Base-by-base conservation (phyloP, 352 stramenopile species). In the Blastocystis sp. region DNA sequence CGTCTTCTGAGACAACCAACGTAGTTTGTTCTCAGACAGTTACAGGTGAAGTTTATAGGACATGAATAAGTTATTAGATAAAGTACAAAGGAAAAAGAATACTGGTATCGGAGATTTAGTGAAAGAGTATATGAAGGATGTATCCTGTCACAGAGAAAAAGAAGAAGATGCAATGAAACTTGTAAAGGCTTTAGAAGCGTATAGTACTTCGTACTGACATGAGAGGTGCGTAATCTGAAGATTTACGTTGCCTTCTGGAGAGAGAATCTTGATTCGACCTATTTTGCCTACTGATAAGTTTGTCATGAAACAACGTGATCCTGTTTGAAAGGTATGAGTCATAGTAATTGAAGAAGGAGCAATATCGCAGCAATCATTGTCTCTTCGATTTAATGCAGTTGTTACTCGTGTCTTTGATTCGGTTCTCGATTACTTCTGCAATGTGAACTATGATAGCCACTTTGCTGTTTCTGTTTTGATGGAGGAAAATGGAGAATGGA, bases 391-490 rank as follows among this genome's bases (percentile, higher is more conserved):
- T 46, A 63, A 83, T 42, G 49, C 71, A 4, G 42, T 63, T 39
- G 16, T 65, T 21, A 83, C 71, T 11, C 49, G 42, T 11, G 71
- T 83, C 16, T 42, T 66, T n/a, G 71, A 83, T 29, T 83, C 71
- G 0, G 56, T 54, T 52, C 71, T 83, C 14, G 71, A 83, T 49
- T 83, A 83, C 39, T 59, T 83, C 49, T 83, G 71, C n/a, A 66
- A 57, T 32, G 71, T 83, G 6, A 83, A 83, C 51, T 83, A 67
- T 54, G 71, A 83, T 27, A 51, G 51, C 0, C 71, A 83, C n/a
- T 83, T 83, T 66, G 71, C 71, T 14, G 66, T 83, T n/a, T 27
- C 46, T n/a, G 71, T 83, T 43, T 27, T 83, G 6, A 63, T 83
- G 27, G 21, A 83, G 21, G 71, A 83, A 42, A 42, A 66, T 27